Evolutionary conservation across 345 rosid species (phyloP).

Genomic region (Eucalyptus urophylla): DNA sequence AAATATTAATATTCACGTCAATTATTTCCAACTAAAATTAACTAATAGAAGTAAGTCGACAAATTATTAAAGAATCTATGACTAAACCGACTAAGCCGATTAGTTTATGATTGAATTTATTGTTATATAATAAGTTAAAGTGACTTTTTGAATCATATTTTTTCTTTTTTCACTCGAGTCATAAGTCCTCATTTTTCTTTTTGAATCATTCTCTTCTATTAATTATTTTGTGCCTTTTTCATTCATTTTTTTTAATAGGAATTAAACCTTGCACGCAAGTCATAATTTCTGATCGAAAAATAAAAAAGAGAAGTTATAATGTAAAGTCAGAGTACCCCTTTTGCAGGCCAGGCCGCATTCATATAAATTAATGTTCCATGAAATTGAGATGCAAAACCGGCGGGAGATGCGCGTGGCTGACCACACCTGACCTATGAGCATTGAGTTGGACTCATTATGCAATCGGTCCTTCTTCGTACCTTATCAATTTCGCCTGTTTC

Average conservation of each 20-base stretch:
- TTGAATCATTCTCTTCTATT: neutral
- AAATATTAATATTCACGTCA: rapidly evolving
- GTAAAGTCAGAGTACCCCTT: neutral
- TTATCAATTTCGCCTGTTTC: neutral
- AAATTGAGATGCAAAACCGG: neutral
- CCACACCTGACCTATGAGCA: neutral
- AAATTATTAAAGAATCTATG: too few relatives aligned
- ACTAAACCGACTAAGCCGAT: rapidly evolving
- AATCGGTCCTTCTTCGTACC: neutral
- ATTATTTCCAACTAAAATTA: rapidly evolving
- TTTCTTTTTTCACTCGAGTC: too few relatives aligned
- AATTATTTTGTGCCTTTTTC: neutral
- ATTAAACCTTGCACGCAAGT: neutral
- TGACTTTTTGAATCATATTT: too few relatives aligned
- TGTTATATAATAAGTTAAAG: too few relatives aligned
- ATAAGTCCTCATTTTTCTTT: too few relatives aligned
- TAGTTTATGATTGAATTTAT: too few relatives aligned
- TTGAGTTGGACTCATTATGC: neutral
- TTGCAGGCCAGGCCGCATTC: neutral
- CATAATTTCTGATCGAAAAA: neutral
- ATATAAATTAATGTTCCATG: neutral
- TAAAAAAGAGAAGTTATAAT: neutral
- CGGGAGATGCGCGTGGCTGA: neutral
- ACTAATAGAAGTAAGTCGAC: rapidly evolving
- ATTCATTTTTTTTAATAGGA: neutral